These are phyloP conservation scores for Immersiella caudata DNA, from an alignment of 495 filamentous ascomycete species.

Conservation along the genomic window DNA sequence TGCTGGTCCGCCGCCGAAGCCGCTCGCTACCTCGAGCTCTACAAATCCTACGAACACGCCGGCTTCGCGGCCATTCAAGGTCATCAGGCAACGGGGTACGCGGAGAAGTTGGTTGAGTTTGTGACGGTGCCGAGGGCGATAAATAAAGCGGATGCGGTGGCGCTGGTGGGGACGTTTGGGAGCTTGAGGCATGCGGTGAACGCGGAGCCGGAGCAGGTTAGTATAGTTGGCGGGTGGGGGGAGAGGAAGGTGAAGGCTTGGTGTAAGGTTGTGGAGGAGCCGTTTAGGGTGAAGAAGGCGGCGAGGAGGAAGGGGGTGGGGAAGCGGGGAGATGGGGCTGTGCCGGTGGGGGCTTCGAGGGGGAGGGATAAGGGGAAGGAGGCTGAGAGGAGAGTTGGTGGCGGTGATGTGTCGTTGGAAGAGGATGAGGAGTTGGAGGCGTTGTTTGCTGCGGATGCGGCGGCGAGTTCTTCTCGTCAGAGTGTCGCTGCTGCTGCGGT, in stretches of 20 bases:
- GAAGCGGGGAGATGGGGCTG: conserved; percentile 28
- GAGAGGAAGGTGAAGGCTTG: conserved; percentile 90
- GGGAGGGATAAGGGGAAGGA: background rate
- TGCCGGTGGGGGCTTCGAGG: background rate
- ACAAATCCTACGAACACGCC: conserved; percentile 89
- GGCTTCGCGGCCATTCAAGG: conserved; percentile 78
- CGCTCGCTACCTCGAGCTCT: conserved; percentile 88
- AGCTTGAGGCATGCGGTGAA: conserved; percentile 84
- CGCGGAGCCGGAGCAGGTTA: conserved; percentile 80
- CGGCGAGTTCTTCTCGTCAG: conserved; percentile 33
- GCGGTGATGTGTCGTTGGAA: conserved; percentile 24
- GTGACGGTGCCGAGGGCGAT: conserved; percentile 85
- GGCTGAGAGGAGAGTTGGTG: background rate
- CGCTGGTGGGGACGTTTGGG: conserved; percentile 85
- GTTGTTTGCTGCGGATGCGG: conserved; percentile 51
- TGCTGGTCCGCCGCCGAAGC: conserved; percentile 95
- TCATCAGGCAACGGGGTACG: conserved; percentile 77
- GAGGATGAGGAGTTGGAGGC: conserved; percentile 54
- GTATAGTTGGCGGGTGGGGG: conserved; percentile 84
- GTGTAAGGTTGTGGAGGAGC: conserved; percentile 78
- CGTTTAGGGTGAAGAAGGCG: conserved; percentile 73
- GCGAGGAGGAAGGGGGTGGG: conserved; percentile 52
- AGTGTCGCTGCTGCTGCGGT: background rate
- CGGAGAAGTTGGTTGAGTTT: conserved; percentile 90
- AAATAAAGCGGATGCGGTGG: conserved; percentile 92